Percentiles rank a stretch among this genome's conserved stretches.
phyloP scores from a whole-genome alignment of 1,139 yeast species.

The Scheffersomyces insectosa region DNA sequence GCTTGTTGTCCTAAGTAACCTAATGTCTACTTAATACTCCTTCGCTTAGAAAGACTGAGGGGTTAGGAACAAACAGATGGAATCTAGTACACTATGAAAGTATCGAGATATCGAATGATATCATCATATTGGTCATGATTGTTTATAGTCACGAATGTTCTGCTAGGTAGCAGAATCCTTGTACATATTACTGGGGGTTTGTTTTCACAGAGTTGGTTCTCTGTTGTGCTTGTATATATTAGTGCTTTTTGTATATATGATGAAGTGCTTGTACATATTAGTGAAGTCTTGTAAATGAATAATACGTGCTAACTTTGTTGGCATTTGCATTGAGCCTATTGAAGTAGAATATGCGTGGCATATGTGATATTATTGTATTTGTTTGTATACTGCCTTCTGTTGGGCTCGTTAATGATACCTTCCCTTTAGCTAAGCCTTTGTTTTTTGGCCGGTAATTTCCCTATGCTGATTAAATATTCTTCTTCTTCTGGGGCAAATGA shows the following conservation, averaged over 20 bases:
- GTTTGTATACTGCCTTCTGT: no score
- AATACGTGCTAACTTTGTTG: no score
- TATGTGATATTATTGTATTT: no score
- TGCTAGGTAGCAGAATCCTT: neutral
- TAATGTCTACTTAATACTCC: neutral
- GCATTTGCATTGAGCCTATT: no score
- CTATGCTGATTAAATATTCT: slow-evolving; percentile 3
- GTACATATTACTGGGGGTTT: neutral
- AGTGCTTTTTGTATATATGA: neutral
- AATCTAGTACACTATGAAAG: neutral
- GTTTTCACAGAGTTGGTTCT: slow-evolving; percentile 1
- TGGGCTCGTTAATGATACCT: no score
- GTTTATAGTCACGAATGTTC: no score
- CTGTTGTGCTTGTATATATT: neutral
- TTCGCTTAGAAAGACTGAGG: neutral
- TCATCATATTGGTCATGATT: no score
- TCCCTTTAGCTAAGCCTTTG: neutral
- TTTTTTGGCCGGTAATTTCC: slow-evolving; percentile 4
- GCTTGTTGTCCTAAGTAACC: slow-evolving; percentile 49
- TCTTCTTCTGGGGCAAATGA: slow-evolving; percentile 15
- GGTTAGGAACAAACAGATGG: neutral
- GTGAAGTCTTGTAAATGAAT: neutral
- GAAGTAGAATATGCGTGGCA: no score
- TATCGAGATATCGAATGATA: slow-evolving; percentile 1
- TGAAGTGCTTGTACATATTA: neutral